Base-by-base conservation (phyloP, 139 green algal species). In the Spirogloea muscicola region DNA sequence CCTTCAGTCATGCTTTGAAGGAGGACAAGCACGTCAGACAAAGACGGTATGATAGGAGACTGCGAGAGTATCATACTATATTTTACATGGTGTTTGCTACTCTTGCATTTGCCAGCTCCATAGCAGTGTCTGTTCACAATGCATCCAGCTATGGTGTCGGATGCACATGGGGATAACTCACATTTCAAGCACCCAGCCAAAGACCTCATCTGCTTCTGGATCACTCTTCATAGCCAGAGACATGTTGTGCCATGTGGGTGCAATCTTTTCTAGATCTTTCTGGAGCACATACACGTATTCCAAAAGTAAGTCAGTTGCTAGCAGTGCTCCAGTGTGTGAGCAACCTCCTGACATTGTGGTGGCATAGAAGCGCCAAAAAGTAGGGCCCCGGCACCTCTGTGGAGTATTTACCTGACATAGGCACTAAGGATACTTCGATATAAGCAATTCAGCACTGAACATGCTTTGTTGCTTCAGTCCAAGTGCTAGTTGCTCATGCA, bases 221-320 rank as follows among this genome's bases (percentile, higher is more conserved):
- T 98, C 91, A n/a, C 91, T 86, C 84, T 96, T 96, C 42, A 98
- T 89, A 21, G 84, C 87, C 6, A 95, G 85, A n/a, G 90, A 92
- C 1, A 91, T 81, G 84, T 96, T 94, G 74, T 91, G 84, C 93
- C 93, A 98, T 0, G 87, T 49, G 10, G 89, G 89, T 33, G 90
- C 87, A 6, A 93, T 84, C 29, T 79, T 83, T 34, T 78, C 58
- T 82, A 97, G 83, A 80, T 97, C 87, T 29, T 21, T 69, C 67
- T 76, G 67, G n/a, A n/a, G n/a, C n/a, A n/a, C n/a, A n/a, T n/a
- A n/a, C n/a, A n/a, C n/a, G n/a, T n/a, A n/a, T n/a, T n/a, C n/a
- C n/a, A n/a, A n/a, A n/a, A n/a, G n/a, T n/a, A n/a, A n/a, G n/a
- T n/a, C n/a, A n/a, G n/a, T n/a, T n/a, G n/a, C n/a, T n/a, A n/a